These are phyloP conservation scores for Penicillium desertorum DNA, from an alignment of 495 filamentous ascomycete genomes.

Conservation along the genomic window DNA sequence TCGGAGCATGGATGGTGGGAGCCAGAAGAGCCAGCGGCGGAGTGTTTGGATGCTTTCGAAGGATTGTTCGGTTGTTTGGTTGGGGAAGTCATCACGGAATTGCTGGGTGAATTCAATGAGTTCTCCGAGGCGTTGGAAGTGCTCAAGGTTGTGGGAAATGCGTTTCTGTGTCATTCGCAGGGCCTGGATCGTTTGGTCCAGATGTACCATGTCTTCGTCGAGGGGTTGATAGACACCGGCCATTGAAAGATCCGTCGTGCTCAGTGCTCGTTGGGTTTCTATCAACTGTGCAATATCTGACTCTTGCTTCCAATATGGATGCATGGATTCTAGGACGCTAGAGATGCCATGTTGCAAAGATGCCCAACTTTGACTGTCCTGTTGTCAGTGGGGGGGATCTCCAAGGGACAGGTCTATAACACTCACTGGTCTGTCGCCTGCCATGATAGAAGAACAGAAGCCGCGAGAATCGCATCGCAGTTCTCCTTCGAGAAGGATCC, in stretches of 20 bases:
- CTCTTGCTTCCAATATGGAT: conserved; percentile 78
- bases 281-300: conserved; percentile 84
- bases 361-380: conserved; percentile 78
- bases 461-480: conserved; percentile 87
- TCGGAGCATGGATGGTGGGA: conserved; percentile 73
- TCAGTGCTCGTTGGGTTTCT: conserved; percentile 58
- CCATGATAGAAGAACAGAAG: conserved; percentile 92
- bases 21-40: conserved; percentile 92
- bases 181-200: conserved; percentile 51
- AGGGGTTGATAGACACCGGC: conserved; percentile 46
- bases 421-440: conserved; percentile 94
- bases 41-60: conserved; percentile 86
- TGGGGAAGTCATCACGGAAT: conserved; percentile 71
- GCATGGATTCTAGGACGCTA: conserved; percentile 88
- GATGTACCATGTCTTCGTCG: conserved; percentile 65
- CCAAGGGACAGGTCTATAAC: conserved; percentile 29
- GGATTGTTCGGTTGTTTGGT: conserved; percentile 71
- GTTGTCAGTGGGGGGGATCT: conserved; percentile 32
- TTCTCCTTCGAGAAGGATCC: conserved; percentile 80
- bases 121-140: conserved; percentile 72
- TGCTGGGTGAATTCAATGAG: conserved; percentile 78
- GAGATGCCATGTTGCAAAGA: conserved; percentile 90
- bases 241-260: conserved; percentile 53
- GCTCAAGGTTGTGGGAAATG: conserved; percentile 69
- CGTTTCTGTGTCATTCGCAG: conserved; percentile 70